Conservation (phyloP, 106 monocot genomes). For the Xerophyta viscosa region DNA sequence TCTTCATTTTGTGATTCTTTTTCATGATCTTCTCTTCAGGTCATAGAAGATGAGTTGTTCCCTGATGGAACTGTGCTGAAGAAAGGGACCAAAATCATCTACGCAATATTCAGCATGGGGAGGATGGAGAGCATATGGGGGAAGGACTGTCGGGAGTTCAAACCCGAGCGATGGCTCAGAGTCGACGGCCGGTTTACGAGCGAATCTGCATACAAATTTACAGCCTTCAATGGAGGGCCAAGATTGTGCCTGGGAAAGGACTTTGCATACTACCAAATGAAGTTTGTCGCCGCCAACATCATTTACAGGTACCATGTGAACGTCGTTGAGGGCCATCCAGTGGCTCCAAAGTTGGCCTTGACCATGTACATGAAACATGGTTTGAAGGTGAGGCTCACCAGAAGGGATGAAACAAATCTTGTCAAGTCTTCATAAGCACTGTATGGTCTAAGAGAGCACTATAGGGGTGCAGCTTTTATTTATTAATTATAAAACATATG, state of each 20-base stretch:
- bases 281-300: slow-evolving; percentile 64
- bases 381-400: slow-evolving; percentile 47
- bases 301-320: slow-evolving; percentile 60
- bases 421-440: background rate
- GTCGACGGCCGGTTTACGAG: slow-evolving; percentile 34
- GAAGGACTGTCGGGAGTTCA: slow-evolving; percentile 75
- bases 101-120: slow-evolving; percentile 84
- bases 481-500: no score
- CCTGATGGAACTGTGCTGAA: slow-evolving; percentile 63
- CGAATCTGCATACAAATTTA: slow-evolving; percentile 92
- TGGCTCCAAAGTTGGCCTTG: slow-evolving; percentile 72
- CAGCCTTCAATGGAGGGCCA: slow-evolving; percentile 96
- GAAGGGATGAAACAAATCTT: background rate
- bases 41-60: slow-evolving; percentile 50
- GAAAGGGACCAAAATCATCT: slow-evolving; percentile 83
- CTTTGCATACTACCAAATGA: slow-evolving; percentile 96
- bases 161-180: slow-evolving; percentile 58
- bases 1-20: no score
- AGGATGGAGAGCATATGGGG: slow-evolving; percentile 99
- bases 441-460: background rate
- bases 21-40: no score
- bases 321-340: slow-evolving; percentile 58
- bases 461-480: no score
- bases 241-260: slow-evolving; percentile 87
- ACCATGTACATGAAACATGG: slow-evolving; percentile 96